These are phyloP conservation scores for Sugiyamaella neomexicana DNA, from an alignment of 1,139 yeast genomes.

Conservation along the genomic window DNA sequence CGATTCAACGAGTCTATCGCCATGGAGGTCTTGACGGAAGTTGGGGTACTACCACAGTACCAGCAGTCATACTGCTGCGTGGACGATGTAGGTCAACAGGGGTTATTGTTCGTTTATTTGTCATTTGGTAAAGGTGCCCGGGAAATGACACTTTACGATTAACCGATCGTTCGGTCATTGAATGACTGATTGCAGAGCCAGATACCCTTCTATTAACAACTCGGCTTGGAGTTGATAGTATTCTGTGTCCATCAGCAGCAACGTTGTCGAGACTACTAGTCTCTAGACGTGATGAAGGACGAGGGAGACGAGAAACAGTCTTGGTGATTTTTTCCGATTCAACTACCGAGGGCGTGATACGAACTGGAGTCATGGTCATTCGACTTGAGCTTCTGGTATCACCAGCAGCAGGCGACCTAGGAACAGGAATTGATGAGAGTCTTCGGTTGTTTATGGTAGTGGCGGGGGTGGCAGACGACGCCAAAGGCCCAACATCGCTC, in stretches of 20 bases:
- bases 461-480: no score
- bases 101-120: constrained; percentile 2
- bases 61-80: constrained; percentile 4
- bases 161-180: constrained; percentile 3
- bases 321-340: not conserved
- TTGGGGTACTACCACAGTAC: constrained; percentile 13
- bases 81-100: constrained; percentile 11
- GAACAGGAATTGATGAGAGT: constrained; percentile 5
- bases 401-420: not conserved
- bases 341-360: not conserved
- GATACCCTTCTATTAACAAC: constrained; percentile 2
- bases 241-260: not conserved
- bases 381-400: not conserved
- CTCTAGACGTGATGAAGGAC: constrained; percentile 13
- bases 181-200: not conserved
- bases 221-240: constrained; percentile 1
- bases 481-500: constrained; percentile 10
- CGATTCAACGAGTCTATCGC: constrained; percentile 7
- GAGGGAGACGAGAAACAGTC: not conserved
- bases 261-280: not conserved
- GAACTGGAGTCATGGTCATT: constrained; percentile 4
- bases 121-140: constrained; percentile 4
- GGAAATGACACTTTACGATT: constrained; percentile 12
- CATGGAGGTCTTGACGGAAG: constrained; percentile 11
- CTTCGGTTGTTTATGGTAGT: not conserved